Conservation (phyloP, 2,329 filamentous ascomycete genomes). For the Fusarium sp. region DNA sequence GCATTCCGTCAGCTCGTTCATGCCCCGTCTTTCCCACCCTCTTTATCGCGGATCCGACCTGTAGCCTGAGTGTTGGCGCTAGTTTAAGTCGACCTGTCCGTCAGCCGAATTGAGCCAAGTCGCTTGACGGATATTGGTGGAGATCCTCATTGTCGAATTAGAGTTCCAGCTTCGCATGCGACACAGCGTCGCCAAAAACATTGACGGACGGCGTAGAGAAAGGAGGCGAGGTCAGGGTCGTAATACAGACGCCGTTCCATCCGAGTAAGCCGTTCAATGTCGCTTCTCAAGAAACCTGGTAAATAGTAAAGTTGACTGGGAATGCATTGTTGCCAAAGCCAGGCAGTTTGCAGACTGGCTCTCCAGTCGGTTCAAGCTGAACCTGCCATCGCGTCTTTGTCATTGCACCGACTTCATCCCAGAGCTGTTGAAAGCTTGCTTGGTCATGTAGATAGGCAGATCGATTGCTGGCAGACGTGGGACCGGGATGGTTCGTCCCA, state of each 20-base stretch:
- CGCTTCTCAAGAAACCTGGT: slow-evolving; percentile 48
- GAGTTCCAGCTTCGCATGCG: slow-evolving; percentile 29
- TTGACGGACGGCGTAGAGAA: slow-evolving; percentile 20
- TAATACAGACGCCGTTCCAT: slow-evolving; percentile 15
- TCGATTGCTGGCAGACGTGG: slow-evolving; percentile 30
- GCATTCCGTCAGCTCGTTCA: background rate
- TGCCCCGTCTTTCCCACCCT: slow-evolving; percentile 9
- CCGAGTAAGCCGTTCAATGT: slow-evolving; percentile 5
- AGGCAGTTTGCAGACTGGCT: slow-evolving; percentile 40
- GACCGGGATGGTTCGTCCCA: slow-evolving; percentile 51
- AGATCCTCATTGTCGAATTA: slow-evolving; percentile 23
- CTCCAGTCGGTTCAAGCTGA: slow-evolving; percentile 51
- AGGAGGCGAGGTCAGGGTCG: slow-evolving; percentile 25
- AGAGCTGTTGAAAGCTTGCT: slow-evolving; percentile 63
- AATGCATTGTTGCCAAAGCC: slow-evolving; percentile 43
- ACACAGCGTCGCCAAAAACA: slow-evolving; percentile 12
- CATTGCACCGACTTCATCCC: slow-evolving; percentile 63
- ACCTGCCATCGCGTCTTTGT: slow-evolving; percentile 64
- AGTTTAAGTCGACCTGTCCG: slow-evolving; percentile 22
- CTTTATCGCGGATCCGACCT: slow-evolving; percentile 25
- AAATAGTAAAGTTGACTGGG: slow-evolving; percentile 51
- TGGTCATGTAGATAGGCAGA: slow-evolving; percentile 61
- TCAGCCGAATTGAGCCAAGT: slow-evolving; percentile 33
- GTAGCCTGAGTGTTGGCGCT: slow-evolving; percentile 29
- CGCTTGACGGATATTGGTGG: slow-evolving; percentile 23